Evolutionary conservation across 495 filamentous ascomycete species (phyloP).

Genomic region (Xylaria venustula): DNA sequence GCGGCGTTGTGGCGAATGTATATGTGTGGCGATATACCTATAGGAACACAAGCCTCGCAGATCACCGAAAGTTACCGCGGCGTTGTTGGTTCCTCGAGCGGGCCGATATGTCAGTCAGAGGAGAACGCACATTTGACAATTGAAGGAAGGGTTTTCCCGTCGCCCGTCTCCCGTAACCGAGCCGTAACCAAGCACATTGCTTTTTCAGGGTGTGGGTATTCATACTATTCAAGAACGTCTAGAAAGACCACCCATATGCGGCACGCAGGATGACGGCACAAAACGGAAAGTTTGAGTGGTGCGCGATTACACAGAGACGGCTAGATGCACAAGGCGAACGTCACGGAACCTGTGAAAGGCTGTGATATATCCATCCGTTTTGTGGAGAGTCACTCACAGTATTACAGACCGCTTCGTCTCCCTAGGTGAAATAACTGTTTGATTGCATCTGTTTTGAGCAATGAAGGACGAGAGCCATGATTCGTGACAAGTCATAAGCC

Average conservation of each 20-base stretch:
- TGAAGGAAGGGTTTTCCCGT: neutral
- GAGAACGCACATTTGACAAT: neutral
- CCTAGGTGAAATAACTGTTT: neutral
- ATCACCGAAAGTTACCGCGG: constrained; percentile 7
- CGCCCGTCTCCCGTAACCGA: no score
- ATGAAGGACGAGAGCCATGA: constrained; percentile 5
- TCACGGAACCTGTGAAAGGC: no score
- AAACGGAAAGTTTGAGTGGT: constrained; percentile 5
- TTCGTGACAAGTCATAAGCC: constrained; percentile 1
- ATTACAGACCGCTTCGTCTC: constrained; percentile 7
- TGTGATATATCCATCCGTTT: no score
- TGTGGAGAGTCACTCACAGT: neutral
- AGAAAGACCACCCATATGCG: neutral
- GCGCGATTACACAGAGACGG: constrained; percentile 3
- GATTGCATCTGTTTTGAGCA: neutral
- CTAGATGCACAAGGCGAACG: constrained; percentile 10
- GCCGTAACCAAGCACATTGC: neutral
- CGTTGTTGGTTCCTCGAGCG: constrained; percentile 5
- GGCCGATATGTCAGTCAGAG: constrained; percentile 9
- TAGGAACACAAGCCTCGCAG: constrained; percentile 5
- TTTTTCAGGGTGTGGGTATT: neutral
- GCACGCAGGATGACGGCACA: constrained; percentile 7
- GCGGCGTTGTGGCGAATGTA: neutral
- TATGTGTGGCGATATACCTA: constrained; percentile 1
- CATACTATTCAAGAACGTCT: neutral